Base-by-base conservation (phyloP, 2,329 filamentous ascomycete species). In the Fusarium virguliforme region DNA sequence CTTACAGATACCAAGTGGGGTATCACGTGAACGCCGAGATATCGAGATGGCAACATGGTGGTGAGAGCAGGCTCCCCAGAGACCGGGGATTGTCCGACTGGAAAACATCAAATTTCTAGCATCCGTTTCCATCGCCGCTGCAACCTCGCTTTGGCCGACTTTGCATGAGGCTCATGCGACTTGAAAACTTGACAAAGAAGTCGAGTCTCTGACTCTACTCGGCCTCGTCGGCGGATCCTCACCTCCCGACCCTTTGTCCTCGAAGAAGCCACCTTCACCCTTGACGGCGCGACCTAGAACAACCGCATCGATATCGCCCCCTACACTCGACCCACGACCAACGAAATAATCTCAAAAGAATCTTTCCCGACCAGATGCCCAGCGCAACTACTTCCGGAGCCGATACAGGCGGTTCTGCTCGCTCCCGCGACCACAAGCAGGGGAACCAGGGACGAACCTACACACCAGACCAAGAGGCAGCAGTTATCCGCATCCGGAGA, bases 391-490 rank as follows among this genome's bases (percentile, higher is more conserved):
- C 87, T 72, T 88, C 87, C 62, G 87, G 87, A 78, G 83, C 85
- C 76, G 86, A 87, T 76, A 80, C 86, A 76, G 81, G 81, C 73
- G 81, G 79, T 66, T 77, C 81, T 53, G 82, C 85, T 71, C 86
- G 85, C 62, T 81, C 81, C 74, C 89, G 90, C 75, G 86, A 90
- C 64, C 92, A 94, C 82, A 91, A 93, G 79, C 92, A 94, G 79
- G 92, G 92, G 72, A 92, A 91, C 81, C 89, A 91, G 73, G 89
- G 89, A 65, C 90, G 93, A 75, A 88, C 92, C 79, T 97, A 90
- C 83, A 99, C 96, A 1, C 85, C 89, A 32, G 95, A 98, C 75
- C 96, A 99, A 79, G 96, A 97, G 81, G 91, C 93, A 2, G 95
- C 95, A 28, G 96, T 99, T 34, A 84, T 97, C 76, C 90, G 96